A percentile compares a stretch with the other conserved stretches of the same genome.
phyloP scores from a whole-genome alignment of 202 grass and related monocot species.

The Zoysia matrella region DNA sequence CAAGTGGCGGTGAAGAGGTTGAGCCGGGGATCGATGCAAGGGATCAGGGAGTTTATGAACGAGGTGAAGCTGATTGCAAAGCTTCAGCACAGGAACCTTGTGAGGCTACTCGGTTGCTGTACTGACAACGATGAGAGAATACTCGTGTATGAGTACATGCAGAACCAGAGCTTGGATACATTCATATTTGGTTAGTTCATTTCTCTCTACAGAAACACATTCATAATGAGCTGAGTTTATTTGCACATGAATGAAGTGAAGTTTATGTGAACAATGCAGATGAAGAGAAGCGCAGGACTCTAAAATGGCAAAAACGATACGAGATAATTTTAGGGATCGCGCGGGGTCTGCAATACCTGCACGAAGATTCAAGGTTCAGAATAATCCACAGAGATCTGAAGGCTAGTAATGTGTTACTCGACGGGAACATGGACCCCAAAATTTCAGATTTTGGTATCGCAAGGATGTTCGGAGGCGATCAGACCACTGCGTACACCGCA shows the following conservation, averaged over 20 bases:
- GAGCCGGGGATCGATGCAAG: slow-evolving; percentile 22
- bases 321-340: slow-evolving; percentile 56
- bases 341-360: slow-evolving; percentile 47
- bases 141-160: slow-evolving; percentile 77
- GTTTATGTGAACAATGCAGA: slow-evolving; percentile 15
- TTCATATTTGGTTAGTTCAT: too few species aligned
- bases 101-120: slow-evolving; percentile 66
- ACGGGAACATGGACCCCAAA: slow-evolving; percentile 56
- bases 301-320: slow-evolving; percentile 45
- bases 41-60: slow-evolving; percentile 43
- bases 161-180: too few species aligned
- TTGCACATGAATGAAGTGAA: too few species aligned
- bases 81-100: slow-evolving; percentile 73
- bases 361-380: slow-evolving; percentile 59
- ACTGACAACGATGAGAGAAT: slow-evolving; percentile 59
- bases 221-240: too few species aligned
- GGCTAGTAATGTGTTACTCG: slow-evolving; percentile 55
- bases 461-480: slow-evolving; percentile 53
- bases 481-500: slow-evolving; percentile 37
- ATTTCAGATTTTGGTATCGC: slow-evolving; percentile 58
- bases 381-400: slow-evolving; percentile 58
- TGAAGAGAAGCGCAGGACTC: slow-evolving; percentile 30
- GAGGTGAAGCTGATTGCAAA: slow-evolving; percentile 5
- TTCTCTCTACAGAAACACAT: neutral
- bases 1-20: slow-evolving; percentile 53